Percentiles rank a stretch among this genome's conserved stretches.
Conservation (phyloP, 371 early-diverging fungal species). For the Zychaea mexicana region DNA sequence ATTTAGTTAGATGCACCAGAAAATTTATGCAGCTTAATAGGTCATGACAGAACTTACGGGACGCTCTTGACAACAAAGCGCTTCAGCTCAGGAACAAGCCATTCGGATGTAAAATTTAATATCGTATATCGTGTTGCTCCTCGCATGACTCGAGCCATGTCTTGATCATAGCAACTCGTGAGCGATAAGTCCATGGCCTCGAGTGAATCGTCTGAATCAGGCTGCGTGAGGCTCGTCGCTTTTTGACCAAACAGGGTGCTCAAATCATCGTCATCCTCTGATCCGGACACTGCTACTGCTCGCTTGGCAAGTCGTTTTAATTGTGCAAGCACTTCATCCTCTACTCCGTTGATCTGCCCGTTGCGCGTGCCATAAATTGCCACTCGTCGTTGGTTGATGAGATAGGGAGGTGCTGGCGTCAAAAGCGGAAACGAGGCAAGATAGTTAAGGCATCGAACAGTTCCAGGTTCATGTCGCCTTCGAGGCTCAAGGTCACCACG, state of each 20-base stretch:
- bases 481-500: constrained; percentile 61
- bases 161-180: constrained; percentile 33
- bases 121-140: constrained; percentile 53
- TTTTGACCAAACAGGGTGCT: constrained; percentile 32
- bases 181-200: constrained; percentile 37
- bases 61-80: constrained; percentile 75
- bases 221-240: constrained; percentile 54
- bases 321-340: constrained; percentile 22
- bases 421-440: constrained; percentile 57
- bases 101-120: constrained; percentile 54
- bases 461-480: constrained; percentile 39
- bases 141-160: constrained; percentile 33
- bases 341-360: constrained; percentile 21
- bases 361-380: constrained; percentile 40
- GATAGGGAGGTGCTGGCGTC: constrained; percentile 38
- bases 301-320: constrained; percentile 32
- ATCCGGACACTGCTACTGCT: constrained; percentile 25
- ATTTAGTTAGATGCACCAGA: not conserved
- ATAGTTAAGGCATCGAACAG: constrained; percentile 53
- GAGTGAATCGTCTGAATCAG: constrained; percentile 41
- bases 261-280: constrained; percentile 6
- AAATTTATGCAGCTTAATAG: not conserved
- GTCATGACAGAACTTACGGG: constrained; percentile 31
- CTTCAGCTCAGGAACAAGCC: constrained; percentile 63
- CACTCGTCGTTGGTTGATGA: constrained; percentile 62